These are phyloP conservation scores for Talaromyces marneffei DNA, from an alignment of 2,329 filamentous ascomycete species.

Conservation along the genomic window DNA sequence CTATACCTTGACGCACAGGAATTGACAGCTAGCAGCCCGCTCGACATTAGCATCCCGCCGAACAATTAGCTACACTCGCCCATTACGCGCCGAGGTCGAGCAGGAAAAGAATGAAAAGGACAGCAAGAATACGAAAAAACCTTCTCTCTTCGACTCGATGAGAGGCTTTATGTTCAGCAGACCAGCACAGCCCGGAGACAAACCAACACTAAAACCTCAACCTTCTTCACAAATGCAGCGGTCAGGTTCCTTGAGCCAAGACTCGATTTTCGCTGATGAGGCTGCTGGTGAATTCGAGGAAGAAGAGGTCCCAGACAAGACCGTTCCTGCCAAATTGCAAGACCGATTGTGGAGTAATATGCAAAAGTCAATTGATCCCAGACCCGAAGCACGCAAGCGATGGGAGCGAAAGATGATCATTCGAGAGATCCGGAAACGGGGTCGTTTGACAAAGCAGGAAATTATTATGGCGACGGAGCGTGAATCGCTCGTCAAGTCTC, in stretches of 20 bases:
- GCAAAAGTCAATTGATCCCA: slow-evolving; percentile 65
- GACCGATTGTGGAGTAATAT: slow-evolving; percentile 49
- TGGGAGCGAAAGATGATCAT: slow-evolving; percentile 85
- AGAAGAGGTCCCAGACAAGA: slow-evolving; percentile 12
- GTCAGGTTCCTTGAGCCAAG: slow-evolving; percentile 31
- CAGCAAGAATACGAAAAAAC: slow-evolving; percentile 17
- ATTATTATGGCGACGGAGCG: slow-evolving; percentile 62
- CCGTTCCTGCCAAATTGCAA: slow-evolving; percentile 20
- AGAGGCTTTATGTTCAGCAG: slow-evolving; percentile 30
- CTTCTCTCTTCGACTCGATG: slow-evolving; percentile 24
- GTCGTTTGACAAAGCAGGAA: slow-evolving; percentile 60
- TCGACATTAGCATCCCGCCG: slow-evolving; percentile 32
- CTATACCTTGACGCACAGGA: neutral
- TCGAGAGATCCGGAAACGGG: slow-evolving; percentile 62
- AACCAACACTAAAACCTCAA: slow-evolving; percentile 25
- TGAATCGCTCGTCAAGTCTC: slow-evolving; percentile 56
- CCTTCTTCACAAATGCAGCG: slow-evolving; percentile 26
- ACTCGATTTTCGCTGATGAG: slow-evolving; percentile 41
- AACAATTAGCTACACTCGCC: slow-evolving; percentile 29
- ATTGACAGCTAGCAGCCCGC: slow-evolving; percentile 23
- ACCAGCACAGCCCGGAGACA: slow-evolving; percentile 19
- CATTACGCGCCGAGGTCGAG: slow-evolving; percentile 27
- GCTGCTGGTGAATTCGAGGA: slow-evolving; percentile 21
- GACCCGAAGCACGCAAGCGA: slow-evolving; percentile 62
- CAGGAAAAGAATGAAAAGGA: slow-evolving; percentile 14